A percentile compares a stretch with the other conserved stretches of the same genome.
Evolutionary conservation across 495 filamentous ascomycete genomes (phyloP).

Genomic region (Tuber microsphaerosporum): DNA sequence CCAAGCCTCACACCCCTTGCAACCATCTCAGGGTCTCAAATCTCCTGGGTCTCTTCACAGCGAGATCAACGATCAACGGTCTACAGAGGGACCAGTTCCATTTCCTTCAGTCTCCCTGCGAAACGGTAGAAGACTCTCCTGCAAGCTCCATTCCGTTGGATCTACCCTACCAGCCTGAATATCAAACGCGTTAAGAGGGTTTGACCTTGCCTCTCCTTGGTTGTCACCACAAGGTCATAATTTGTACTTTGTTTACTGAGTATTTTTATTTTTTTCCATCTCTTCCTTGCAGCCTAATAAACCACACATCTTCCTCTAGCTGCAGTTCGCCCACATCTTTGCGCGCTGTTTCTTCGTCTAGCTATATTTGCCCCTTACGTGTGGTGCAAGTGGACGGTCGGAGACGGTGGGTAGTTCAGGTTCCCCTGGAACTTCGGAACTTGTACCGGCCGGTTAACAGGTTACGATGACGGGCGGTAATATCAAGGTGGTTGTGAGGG

Average conservation of each 20-base stretch:
- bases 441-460: conserved; percentile 8
- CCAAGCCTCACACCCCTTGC: conserved; percentile 35
- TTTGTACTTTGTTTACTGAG: background rate
- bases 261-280: background rate
- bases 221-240: background rate
- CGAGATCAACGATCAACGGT: conserved; percentile 33
- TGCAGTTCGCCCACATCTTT: background rate
- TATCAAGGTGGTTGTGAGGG: conserved; percentile 98
- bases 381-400: conserved; percentile 12
- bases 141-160: background rate
- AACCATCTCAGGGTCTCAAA: conserved; percentile 37
- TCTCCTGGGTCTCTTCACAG: conserved; percentile 30
- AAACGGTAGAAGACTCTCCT: background rate
- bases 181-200: background rate
- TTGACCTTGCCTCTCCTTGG: background rate
- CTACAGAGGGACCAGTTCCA: background rate
- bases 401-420: conserved; percentile 18
- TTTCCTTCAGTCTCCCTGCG: background rate
- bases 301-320: background rate
- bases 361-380: background rate
- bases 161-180: background rate
- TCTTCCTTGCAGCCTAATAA: background rate
- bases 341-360: background rate
- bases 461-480: conserved; percentile 65
- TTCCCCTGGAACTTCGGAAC: conserved; percentile 14